A percentile compares a stretch with the other conserved stretches of the same genome.
phyloP scores from a whole-genome alignment of 345 rosid species.

The Populus pruinosa region DNA sequence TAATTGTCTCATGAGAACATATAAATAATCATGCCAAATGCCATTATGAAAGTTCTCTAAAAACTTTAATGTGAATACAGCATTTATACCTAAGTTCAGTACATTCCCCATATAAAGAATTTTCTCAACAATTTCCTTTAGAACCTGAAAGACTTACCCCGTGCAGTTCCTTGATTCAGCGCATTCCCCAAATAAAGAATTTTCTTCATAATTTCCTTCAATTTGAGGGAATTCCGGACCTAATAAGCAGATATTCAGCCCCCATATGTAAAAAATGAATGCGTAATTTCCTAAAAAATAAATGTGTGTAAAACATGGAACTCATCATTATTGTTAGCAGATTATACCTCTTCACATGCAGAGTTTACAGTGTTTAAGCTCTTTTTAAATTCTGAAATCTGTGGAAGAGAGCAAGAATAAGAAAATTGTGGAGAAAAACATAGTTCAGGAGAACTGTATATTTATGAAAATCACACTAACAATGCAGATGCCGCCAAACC shows the following conservation, averaged over 20 bases:
- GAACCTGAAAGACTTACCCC: slow-evolving; percentile 54
- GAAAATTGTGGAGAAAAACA: slow-evolving; percentile 3
- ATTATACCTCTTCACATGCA: slow-evolving; percentile 83
- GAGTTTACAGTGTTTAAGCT: slow-evolving; percentile 79
- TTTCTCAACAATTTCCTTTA: slow-evolving; percentile 81
- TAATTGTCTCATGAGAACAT: not conserved
- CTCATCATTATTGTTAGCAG: slow-evolving; percentile 14
- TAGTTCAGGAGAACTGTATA: not conserved
- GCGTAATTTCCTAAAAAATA: not conserved
- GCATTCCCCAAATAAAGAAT: slow-evolving; percentile 89
- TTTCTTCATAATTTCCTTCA: slow-evolving; percentile 93
- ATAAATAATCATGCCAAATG: not conserved
- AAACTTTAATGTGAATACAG: not conserved
- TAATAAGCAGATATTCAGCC: slow-evolving; percentile 23
- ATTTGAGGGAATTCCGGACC: slow-evolving; percentile 78
- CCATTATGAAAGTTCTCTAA: not conserved
- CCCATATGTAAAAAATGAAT: slow-evolving; percentile 1
- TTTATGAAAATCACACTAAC: slow-evolving; percentile 24
- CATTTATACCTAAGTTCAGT: slow-evolving; percentile 64
- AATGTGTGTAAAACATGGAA: slow-evolving; percentile 10
- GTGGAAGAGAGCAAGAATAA: slow-evolving; percentile 21
- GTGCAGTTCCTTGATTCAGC: slow-evolving; percentile 96
- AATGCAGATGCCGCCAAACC: slow-evolving; percentile 66
- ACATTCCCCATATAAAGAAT: slow-evolving; percentile 88
- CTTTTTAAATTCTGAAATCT: slow-evolving; percentile 84